Evolutionary conservation across 139 green algal species (phyloP).

Genomic region (Zygnema cylindricum): DNA sequence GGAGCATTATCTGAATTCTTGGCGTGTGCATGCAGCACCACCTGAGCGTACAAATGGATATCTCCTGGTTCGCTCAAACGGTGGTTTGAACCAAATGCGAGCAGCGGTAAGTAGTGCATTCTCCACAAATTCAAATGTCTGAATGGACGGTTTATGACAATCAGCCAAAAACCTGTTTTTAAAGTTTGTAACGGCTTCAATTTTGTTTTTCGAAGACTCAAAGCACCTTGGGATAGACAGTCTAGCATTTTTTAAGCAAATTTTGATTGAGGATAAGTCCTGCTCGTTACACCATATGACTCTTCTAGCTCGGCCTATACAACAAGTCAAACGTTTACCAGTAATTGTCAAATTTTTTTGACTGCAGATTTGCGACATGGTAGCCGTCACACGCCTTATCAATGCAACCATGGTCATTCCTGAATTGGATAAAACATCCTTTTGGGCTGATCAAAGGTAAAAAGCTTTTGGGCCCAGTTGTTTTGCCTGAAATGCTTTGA

Average conservation of each 20-base stretch:
- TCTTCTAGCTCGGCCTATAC: not conserved
- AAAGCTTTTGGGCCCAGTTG: not conserved
- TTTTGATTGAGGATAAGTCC: not conserved
- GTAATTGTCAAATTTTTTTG: not conserved
- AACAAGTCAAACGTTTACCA: not conserved
- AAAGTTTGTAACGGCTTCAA: too few species aligned
- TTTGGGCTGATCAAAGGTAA: slow-evolving; percentile 61
- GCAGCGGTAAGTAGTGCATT: slow-evolving; percentile 55
- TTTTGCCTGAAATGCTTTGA: not conserved
- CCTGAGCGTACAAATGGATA: slow-evolving; percentile 52
- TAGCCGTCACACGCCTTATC: slow-evolving; percentile 41
- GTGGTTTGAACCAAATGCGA: slow-evolving; percentile 59
- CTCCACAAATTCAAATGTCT: too few species aligned
- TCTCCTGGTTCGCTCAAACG: slow-evolving; percentile 45
- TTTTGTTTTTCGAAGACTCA: too few species aligned
- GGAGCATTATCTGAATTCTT: not conserved
- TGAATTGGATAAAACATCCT: slow-evolving; percentile 59
- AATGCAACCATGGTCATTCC: slow-evolving; percentile 57
- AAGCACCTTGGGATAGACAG: too few species aligned
- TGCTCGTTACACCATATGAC: not conserved
- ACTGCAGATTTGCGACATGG: slow-evolving; percentile 57
- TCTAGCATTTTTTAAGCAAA: not conserved
- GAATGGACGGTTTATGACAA: too few species aligned
- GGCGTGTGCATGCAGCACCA: slow-evolving; percentile 9
- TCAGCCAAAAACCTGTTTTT: not conserved